Evolutionary conservation across 257 asterid genomes (phyloP), one percentile per base, ranked within the genome.

Genomic region (Henckelia pumila): DNA sequence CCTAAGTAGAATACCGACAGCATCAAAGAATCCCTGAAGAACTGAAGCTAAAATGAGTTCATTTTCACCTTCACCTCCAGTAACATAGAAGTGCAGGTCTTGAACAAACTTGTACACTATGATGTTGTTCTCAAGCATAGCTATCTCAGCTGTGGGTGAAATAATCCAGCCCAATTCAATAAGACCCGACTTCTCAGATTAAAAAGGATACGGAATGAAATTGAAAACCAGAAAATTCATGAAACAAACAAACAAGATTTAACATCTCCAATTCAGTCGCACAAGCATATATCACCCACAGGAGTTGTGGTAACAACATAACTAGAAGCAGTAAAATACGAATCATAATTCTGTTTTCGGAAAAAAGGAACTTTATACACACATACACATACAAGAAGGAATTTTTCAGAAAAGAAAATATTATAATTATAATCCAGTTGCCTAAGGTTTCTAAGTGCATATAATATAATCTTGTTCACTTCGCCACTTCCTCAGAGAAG

Each of bases 1-100:
- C 95, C 94, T 89, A 73, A 87, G 95, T n/a, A 89, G 81, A 71
- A 85, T 78, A 66, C 80, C 87, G 61, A 87, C 88, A 60, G 95
- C 89, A 71, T 84, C 97, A 78, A 81, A 87, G 75, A 84, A 83
- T 53, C 94, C 97, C 71, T 82, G 86, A 69, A 89, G 97, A 68
- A 84, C 95, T 59, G 86, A 70, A 57, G 91, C 79, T 72, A 89
- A 76, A 58, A 89, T 84, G 56, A 89, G 71, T 83, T 89, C 95
- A 72, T 89, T 89, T 80, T 87, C 95, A 58, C 84, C 80, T 80
- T 87, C 96, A 68, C 93, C 77, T 32, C 96, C 95, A 23, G 85
- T 84, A 61, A 89, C 95, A 75, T 76, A 89, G 71, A 89, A 87
- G 76, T 87, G 95, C 66, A 89, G 91, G 79, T 89, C 96, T 78